These are phyloP conservation scores for Candida buenavistaensis DNA, from an alignment of 1,139 yeast genomes.

Conservation along the genomic window DNA sequence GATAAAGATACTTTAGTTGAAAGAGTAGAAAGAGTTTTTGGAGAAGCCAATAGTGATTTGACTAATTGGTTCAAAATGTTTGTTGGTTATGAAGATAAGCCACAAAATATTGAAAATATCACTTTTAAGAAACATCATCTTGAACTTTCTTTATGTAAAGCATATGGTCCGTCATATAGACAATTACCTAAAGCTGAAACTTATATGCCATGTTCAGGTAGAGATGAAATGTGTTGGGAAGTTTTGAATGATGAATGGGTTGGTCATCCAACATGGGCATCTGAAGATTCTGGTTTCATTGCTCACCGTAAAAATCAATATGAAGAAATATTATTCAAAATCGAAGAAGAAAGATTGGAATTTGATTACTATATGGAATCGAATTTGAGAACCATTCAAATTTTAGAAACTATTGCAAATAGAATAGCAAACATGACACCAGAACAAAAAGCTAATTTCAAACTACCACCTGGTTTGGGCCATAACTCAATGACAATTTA, in stretches of 20 bases:
- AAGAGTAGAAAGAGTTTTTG: constrained; percentile 82
- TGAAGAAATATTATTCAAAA: constrained; percentile 91
- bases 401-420: constrained; percentile 91
- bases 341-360: constrained; percentile 97
- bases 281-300: constrained; percentile 96
- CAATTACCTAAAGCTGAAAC: constrained; percentile 93
- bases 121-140: constrained; percentile 86
- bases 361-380: constrained; percentile 96
- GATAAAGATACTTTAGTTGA: constrained; percentile 81
- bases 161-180: constrained; percentile 92
- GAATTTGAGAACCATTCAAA: constrained; percentile 90
- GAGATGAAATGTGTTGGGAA: constrained; percentile 99
- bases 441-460: constrained; percentile 83
- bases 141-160: constrained; percentile 82
- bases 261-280: constrained; percentile 99
- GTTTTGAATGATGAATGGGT: constrained; percentile 98
- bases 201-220: constrained; percentile 95
- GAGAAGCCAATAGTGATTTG: constrained; percentile 71
- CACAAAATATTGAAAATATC: constrained; percentile 81
- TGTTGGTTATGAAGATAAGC: constrained; percentile 81
- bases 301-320: constrained; percentile 98
- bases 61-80: constrained; percentile 89
- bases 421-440: constrained; percentile 90
- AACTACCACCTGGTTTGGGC: constrained; percentile 90
- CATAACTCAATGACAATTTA: constrained; percentile 89